Conservation (phyloP, 2,329 filamentous ascomycete species). For the Pseudocercospora cruenta region DNA sequence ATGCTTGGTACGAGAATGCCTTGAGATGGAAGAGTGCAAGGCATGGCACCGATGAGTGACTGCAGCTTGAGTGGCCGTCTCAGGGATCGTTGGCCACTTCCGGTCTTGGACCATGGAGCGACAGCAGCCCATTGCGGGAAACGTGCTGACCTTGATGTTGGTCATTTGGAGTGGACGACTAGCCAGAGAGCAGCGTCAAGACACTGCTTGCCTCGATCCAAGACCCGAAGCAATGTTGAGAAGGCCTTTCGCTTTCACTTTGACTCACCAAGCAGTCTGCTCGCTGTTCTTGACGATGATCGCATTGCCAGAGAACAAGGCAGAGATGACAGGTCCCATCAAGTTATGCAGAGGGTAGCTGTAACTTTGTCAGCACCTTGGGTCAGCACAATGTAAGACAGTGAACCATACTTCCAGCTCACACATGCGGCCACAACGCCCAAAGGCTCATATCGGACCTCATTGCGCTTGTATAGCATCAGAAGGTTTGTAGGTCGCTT, state of each 20-base stretch:
- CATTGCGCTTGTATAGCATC: constrained; percentile 94
- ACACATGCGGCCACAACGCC: constrained; percentile 92
- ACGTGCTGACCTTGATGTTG: not conserved
- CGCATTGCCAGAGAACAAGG: constrained; percentile 87
- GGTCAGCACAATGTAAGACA: not conserved
- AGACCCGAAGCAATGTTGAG: not conserved
- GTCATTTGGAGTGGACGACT: not conserved
- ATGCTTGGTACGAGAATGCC: not conserved
- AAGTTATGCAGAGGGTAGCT: constrained; percentile 78
- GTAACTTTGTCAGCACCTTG: not conserved
- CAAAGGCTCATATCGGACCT: constrained; percentile 86
- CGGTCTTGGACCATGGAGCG: not conserved
- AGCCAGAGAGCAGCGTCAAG: not conserved
- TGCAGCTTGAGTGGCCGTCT: not conserved
- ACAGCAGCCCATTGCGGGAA: not conserved
- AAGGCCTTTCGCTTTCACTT: not conserved
- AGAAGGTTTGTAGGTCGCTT: constrained; percentile 83
- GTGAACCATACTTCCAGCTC: constrained; percentile 80
- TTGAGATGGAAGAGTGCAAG: not conserved
- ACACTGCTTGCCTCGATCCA: not conserved
- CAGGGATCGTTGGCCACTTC: not conserved
- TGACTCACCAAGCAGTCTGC: constrained; percentile 77
- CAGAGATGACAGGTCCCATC: constrained; percentile 87
- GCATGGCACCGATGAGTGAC: not conserved
- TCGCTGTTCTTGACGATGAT: constrained; percentile 94